Percentiles rank a stretch among this genome's conserved stretches.
Conservation (phyloP, 805 yeast genomes). For the Candida andamanensis region DNA sequence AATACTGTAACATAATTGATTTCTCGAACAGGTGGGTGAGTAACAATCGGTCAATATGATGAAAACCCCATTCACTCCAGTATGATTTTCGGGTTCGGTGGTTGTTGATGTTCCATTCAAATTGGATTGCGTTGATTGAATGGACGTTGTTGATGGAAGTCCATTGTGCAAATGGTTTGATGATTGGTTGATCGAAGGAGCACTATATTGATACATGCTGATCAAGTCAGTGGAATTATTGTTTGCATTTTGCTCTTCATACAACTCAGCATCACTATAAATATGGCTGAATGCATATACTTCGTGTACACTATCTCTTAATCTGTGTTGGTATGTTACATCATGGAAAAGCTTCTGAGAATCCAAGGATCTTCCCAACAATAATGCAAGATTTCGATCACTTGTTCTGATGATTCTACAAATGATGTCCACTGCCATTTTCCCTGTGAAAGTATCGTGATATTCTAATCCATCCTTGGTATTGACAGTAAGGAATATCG, state of each 20-base stretch:
- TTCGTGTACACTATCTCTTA: conserved; percentile 83
- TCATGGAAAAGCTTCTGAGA: conserved; percentile 94
- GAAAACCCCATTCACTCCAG: conserved; percentile 81
- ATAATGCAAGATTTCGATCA: conserved; percentile 83
- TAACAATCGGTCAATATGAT: conserved; percentile 91
- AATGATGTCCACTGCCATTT: conserved; percentile 89
- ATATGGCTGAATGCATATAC: conserved; percentile 76
- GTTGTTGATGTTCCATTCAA: conserved; percentile 7
- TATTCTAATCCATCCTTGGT: conserved; percentile 88
- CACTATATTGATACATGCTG: too few species aligned
- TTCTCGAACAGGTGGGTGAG: conserved; percentile 93
- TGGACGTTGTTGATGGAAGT: conserved; percentile 13
- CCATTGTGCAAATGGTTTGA: conserved; percentile 12
- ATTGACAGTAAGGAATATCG: conserved; percentile 66
- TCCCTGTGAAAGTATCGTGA: conserved; percentile 89
- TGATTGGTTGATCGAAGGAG: conserved; percentile 16
- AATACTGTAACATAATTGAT: conserved; percentile 83
- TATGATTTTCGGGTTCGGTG: conserved; percentile 12
- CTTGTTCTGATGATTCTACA: conserved; percentile 82
- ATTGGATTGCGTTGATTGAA: conserved; percentile 4
- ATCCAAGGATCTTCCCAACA: conserved; percentile 87
- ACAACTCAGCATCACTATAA: conserved; percentile 42
- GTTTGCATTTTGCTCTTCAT: conserved; percentile 21
- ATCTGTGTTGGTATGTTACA: conserved; percentile 88
- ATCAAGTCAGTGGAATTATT: conserved; percentile 11